Percentiles rank a stretch among this genome's conserved stretches.
These are phyloP conservation scores for Achaetomiella virescens DNA, from an alignment of 495 filamentous ascomycete genomes.

Conservation along the genomic window DNA sequence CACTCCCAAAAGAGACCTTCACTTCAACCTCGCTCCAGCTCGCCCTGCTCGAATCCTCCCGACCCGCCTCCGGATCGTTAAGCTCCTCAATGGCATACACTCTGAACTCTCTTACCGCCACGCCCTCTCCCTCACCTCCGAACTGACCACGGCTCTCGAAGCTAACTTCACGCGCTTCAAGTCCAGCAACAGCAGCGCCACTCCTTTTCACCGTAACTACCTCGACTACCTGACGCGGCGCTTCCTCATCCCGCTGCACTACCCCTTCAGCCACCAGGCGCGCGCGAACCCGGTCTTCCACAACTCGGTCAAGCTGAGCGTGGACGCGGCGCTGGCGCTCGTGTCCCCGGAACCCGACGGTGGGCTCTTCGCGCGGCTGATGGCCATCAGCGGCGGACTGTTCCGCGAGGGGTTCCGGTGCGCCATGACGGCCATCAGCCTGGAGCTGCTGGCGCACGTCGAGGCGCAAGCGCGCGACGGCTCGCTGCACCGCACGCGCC, in stretches of 20 bases:
- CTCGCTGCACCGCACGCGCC: not conserved
- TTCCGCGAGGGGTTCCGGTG: not conserved
- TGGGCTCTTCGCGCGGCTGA: not conserved
- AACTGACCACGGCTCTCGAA: not conserved
- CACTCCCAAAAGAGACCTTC: slow-evolving; percentile 30
- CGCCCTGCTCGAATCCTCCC: slow-evolving; percentile 43
- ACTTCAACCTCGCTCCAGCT: slow-evolving; percentile 51
- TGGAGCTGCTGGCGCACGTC: slow-evolving; percentile 1
- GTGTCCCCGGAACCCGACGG: not conserved
- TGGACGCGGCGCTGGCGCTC: not conserved
- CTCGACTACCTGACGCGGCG: slow-evolving; percentile 2
- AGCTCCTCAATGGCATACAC: slow-evolving; percentile 1
- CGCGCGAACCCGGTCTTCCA: slow-evolving; percentile 2
- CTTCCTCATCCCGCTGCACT: slow-evolving; percentile 1
- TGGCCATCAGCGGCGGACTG: not conserved
- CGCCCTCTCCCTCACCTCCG: not conserved
- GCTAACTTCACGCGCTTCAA: not conserved
- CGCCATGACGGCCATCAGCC: not conserved
- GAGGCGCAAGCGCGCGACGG: not conserved
- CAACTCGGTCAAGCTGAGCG: not conserved
- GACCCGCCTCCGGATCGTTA: slow-evolving; percentile 31
- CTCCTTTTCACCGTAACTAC: not conserved
- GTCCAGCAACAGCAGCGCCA: not conserved
- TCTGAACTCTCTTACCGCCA: not conserved
- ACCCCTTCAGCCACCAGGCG: slow-evolving; percentile 3